Percentiles rank a stretch among this genome's conserved stretches.
phyloP scores from a whole-genome alignment of 192 early-diverging fungal species.

The Umbelopsis sp. region DNA sequence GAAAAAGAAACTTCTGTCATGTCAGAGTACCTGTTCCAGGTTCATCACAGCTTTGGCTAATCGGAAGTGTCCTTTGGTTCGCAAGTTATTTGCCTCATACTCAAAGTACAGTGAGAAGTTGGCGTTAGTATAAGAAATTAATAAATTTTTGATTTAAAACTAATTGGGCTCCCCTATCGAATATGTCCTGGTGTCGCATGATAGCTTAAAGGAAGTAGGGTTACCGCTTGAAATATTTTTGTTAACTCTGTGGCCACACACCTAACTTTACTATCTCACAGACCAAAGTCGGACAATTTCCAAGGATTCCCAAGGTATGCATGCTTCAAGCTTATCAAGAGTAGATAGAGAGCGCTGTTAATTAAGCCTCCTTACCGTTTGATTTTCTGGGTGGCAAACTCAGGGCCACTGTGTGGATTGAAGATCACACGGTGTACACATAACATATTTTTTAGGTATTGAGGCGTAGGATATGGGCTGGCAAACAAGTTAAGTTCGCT shows the following conservation, averaged over 20 bases:
- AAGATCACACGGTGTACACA: constrained; percentile 21
- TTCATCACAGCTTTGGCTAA: too few relatives aligned
- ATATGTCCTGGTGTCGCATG: too few relatives aligned
- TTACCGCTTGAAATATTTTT: too few relatives aligned
- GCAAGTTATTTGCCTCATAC: too few relatives aligned
- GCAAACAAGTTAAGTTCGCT: background rate
- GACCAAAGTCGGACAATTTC: background rate
- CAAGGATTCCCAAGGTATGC: background rate
- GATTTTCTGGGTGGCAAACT: constrained; percentile 7
- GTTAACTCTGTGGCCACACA: background rate
- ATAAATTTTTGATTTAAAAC: too few relatives aligned
- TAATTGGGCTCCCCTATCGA: too few relatives aligned
- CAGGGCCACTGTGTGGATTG: background rate
- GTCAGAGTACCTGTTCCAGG: too few relatives aligned
- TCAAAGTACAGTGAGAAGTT: too few relatives aligned
- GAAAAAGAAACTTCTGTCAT: too few relatives aligned
- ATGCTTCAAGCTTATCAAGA: background rate
- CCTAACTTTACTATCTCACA: background rate
- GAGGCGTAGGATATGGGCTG: background rate
- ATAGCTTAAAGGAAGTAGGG: too few relatives aligned
- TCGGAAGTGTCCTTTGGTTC: too few relatives aligned
- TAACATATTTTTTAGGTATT: background rate
- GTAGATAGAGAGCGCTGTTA: background rate
- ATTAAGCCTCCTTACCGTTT: constrained; percentile 1
- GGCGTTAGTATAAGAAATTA: too few relatives aligned